A percentile compares a stretch with the other conserved stretches of the same genome.
These are phyloP conservation scores for Sordariomycetes sp. DNA, from an alignment of 2,329 filamentous ascomycete genomes.

Conservation along the genomic window DNA sequence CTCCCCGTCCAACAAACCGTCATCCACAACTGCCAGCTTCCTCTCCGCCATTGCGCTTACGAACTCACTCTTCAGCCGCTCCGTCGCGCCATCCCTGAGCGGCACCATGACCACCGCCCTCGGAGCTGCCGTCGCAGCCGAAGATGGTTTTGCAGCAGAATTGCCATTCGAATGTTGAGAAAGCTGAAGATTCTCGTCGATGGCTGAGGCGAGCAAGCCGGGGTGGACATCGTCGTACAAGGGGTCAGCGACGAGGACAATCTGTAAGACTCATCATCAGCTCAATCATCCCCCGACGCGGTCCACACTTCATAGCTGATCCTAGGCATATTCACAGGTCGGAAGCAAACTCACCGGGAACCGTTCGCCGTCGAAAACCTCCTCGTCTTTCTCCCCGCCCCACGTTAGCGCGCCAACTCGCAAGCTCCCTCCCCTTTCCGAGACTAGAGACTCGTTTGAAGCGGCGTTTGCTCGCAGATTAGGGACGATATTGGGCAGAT, in stretches of 20 bases:
- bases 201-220: constrained; percentile 58
- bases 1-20: constrained; percentile 54
- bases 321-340: neutral
- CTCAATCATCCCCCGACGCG: neutral
- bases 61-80: constrained; percentile 48
- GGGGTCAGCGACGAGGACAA: constrained; percentile 79
- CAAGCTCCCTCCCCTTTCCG: constrained; percentile 43
- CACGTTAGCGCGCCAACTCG: constrained; percentile 66
- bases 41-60: constrained; percentile 47
- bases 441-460: constrained; percentile 50
- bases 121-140: constrained; percentile 42
- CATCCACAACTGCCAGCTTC: constrained; percentile 38
- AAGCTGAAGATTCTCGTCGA: constrained; percentile 56
- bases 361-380: no score
- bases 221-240: constrained; percentile 84
- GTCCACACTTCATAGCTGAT: neutral
- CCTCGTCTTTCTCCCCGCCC: constrained; percentile 40
- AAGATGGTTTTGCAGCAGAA: no score
- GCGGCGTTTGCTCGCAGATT: constrained; percentile 71
- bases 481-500: constrained; percentile 72
- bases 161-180: no score
- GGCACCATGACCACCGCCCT: constrained; percentile 75
- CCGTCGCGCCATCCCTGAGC: constrained; percentile 59
- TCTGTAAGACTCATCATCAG: constrained; percentile 27
- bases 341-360: no score